Conservation (phyloP, 768 basidiomycete genomes). For the Russula sp. region DNA sequence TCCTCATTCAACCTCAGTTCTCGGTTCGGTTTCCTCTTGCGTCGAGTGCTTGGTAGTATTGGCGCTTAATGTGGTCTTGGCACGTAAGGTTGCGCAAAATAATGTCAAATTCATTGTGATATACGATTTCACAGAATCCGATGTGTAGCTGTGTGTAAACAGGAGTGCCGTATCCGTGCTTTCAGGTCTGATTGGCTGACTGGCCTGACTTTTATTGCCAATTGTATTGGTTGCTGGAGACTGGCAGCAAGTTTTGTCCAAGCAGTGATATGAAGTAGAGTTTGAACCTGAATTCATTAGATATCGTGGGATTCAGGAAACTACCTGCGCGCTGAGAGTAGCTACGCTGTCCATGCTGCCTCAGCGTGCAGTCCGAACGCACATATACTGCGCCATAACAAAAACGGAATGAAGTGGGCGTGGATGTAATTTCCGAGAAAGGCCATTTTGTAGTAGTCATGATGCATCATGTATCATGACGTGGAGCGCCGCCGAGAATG, state of each 20-base stretch:
- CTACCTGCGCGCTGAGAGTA: background rate
- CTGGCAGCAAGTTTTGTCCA: background rate
- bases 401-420: background rate
- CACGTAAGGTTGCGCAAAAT: background rate
- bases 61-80: background rate
- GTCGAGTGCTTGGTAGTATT: background rate
- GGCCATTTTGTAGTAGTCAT: background rate
- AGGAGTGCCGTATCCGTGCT: background rate
- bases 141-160: background rate
- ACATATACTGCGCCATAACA: background rate
- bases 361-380: slow-evolving; percentile 9
- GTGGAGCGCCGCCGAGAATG: background rate
- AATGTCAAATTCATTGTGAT: slow-evolving; percentile 6
- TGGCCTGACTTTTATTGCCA: background rate
- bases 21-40: no score
- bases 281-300: background rate
- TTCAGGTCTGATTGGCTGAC: background rate
- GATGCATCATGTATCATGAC: background rate
- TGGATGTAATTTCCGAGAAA: background rate
- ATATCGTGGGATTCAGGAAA: background rate
- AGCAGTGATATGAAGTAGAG: background rate
- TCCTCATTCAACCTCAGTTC: slow-evolving; percentile 9
- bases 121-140: background rate
- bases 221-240: background rate
- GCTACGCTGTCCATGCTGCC: slow-evolving; percentile 2